phyloP scores from a whole-genome alignment of 345 rosid species.

The Populus nigra region DNA sequence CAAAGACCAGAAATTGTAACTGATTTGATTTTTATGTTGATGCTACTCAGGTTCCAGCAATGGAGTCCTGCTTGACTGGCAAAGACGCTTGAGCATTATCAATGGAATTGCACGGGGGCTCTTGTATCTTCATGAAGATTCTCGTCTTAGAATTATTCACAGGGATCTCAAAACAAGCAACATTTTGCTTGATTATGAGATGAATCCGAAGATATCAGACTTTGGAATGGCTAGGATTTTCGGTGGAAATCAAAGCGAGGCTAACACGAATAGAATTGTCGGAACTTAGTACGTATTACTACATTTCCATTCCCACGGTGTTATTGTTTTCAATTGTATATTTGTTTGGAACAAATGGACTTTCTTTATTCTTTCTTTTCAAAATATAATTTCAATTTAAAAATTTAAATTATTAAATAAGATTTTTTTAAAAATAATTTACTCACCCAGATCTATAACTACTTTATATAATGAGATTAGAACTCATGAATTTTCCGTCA shows the following conservation, averaged over 20 bases:
- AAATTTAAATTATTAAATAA: too few relatives aligned
- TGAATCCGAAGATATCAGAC: conserved; percentile 37
- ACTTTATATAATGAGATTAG: too few relatives aligned
- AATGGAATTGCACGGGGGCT: conserved; percentile 40
- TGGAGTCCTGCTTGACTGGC: conserved; percentile 23
- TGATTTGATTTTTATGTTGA: too few relatives aligned
- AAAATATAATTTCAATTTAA: not conserved
- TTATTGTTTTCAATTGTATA: too few relatives aligned
- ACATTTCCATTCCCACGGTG: not conserved
- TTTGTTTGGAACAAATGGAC: too few relatives aligned
- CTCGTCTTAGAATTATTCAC: conserved; percentile 37
- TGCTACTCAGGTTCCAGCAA: conserved; percentile 1
- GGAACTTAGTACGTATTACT: conserved; percentile 33
- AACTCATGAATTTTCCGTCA: too few relatives aligned
- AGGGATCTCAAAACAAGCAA: conserved; percentile 32
- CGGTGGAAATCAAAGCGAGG: conserved; percentile 31
- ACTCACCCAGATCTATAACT: too few relatives aligned
- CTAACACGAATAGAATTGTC: conserved; percentile 32
- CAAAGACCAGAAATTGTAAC: too few relatives aligned
- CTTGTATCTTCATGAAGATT: conserved; percentile 43
- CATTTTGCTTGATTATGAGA: conserved; percentile 18
- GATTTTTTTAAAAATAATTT: too few relatives aligned
- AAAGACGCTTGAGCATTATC: conserved; percentile 29
- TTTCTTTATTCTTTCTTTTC: too few relatives aligned
- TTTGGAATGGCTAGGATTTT: conserved; percentile 38